Evolutionary conservation across 352 stramenopile genomes (phyloP), one percentile per base, ranked within the genome.

Genomic region (Phytophthora pisi): DNA sequence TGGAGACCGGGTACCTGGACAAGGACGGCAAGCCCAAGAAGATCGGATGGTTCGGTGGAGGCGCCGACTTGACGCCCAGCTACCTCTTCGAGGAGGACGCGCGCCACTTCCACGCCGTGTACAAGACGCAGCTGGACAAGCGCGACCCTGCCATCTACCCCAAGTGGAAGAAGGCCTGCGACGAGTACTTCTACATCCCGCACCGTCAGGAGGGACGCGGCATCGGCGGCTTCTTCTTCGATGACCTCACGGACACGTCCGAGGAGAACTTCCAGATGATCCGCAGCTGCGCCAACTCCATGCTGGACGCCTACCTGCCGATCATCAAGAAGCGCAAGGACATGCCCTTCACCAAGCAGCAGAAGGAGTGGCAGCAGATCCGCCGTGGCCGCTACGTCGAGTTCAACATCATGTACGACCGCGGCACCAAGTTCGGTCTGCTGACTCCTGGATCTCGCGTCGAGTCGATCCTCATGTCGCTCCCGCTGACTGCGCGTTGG

Each of bases 401-500:
- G 84, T 99, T 99, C 82, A 99, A 99, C 85, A 88, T 99, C 63
- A 98, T 99, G 69, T 99, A 99, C 77, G 98, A 99, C 79, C 87
- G 97, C 24, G 98, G 98, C 70, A 99, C 97, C 34, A 97, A 99
- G 52, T 99, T 99, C 71, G 98, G 98, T 5, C 83, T 99, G 10
- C 95, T 98, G 57, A 99, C 97, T 10, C 90, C 90, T 0, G 96
- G 96, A 24, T 97, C 96, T 24, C 94, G 98, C 61, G 98, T 99
- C 60, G 98, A 99, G 79, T 98, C 91, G 63, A 99, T 99, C 67
- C 85, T 99, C 31, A 99, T 99, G 96, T 99, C 97, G 71, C 83
- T 99, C 26, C 98, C 98, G 11, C 79, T 99, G 57, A 99, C 94
- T 18, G 97, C 96, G 49, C 83, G 95, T 57, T 99, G 97, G 97